Evolutionary conservation across 2,329 filamentous ascomycete genomes (phyloP).

Genomic region (Aspergillus calidoustus): DNA sequence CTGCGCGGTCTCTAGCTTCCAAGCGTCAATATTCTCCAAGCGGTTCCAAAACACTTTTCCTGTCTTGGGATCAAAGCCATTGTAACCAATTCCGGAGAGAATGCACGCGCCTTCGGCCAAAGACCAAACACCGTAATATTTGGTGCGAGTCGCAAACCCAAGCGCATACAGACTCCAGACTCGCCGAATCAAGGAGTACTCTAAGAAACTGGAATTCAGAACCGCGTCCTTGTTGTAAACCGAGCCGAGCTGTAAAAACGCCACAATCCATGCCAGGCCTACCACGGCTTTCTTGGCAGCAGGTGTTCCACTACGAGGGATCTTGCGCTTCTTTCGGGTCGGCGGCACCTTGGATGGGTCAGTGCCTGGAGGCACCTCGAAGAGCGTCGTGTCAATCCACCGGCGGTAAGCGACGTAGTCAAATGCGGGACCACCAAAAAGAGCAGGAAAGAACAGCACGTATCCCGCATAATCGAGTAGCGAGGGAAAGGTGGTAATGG

Average conservation of each 20-base stretch:
- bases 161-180: conserved; percentile 84
- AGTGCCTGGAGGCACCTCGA: conserved; percentile 78
- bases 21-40: conserved; percentile 85
- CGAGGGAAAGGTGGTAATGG: conserved; percentile 73
- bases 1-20: conserved; percentile 84
- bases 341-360: conserved; percentile 84
- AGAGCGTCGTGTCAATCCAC: conserved; percentile 95
- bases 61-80: conserved; percentile 82
- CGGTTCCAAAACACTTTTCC: conserved; percentile 89
- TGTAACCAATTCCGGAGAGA: conserved; percentile 89
- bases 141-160: conserved; percentile 78
- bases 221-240: conserved; percentile 69
- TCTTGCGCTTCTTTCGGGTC: conserved; percentile 87
- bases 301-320: conserved; percentile 86
- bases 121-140: conserved; percentile 97
- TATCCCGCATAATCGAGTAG: conserved; percentile 86
- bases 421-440: conserved; percentile 89
- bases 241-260: conserved; percentile 73
- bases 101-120: conserved; percentile 95
- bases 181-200: conserved; percentile 71
- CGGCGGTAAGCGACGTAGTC: conserved; percentile 91
- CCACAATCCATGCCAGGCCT: conserved; percentile 78
- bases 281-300: conserved; percentile 74
- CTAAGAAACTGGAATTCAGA: conserved; percentile 68
- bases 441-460: conserved; percentile 90